Conservation (phyloP, 2,329 filamentous ascomycete genomes). For the Sclerotinia nivalis region DNA sequence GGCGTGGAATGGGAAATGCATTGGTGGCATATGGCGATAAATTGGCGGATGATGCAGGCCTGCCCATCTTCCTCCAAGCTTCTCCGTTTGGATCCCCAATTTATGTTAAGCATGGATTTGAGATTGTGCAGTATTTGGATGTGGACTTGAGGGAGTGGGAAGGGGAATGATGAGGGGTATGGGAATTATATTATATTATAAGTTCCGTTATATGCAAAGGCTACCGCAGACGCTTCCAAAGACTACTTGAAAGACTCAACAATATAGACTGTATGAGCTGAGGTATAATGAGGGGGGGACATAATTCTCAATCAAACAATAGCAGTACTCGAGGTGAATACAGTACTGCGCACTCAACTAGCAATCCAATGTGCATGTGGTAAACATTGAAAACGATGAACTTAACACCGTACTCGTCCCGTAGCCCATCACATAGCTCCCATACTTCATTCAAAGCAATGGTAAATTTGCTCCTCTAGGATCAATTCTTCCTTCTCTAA, state of each 20-base stretch:
- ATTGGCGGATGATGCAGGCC: neutral
- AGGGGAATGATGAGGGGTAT: conserved; percentile 15
- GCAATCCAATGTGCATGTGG: too few species aligned
- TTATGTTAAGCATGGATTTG: conserved; percentile 19
- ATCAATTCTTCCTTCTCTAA: neutral
- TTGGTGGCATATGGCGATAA: neutral
- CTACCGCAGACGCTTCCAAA: neutral
- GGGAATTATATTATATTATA: too few species aligned
- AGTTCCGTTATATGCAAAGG: conserved; percentile 18
- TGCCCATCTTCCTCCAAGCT: conserved; percentile 18
- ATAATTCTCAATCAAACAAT: too few species aligned
- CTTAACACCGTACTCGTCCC: too few species aligned
- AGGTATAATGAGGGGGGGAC: neutral
- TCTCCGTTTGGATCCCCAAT: conserved; percentile 16
- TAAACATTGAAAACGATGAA: too few species aligned
- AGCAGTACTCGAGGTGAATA: too few species aligned
- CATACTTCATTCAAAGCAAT: too few species aligned
- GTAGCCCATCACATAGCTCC: too few species aligned
- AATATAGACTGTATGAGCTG: neutral
- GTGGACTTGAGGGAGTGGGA: conserved; percentile 22
- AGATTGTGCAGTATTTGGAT: conserved; percentile 18
- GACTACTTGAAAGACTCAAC: neutral
- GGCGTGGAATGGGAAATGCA: conserved; percentile 1
- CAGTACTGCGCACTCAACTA: too few species aligned
- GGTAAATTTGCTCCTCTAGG: too few species aligned